Evolutionary conservation across 2,329 filamentous ascomycete species (phyloP), one percentile per base, ranked within the genome.

Genomic region (Calonectria multiphialidica): DNA sequence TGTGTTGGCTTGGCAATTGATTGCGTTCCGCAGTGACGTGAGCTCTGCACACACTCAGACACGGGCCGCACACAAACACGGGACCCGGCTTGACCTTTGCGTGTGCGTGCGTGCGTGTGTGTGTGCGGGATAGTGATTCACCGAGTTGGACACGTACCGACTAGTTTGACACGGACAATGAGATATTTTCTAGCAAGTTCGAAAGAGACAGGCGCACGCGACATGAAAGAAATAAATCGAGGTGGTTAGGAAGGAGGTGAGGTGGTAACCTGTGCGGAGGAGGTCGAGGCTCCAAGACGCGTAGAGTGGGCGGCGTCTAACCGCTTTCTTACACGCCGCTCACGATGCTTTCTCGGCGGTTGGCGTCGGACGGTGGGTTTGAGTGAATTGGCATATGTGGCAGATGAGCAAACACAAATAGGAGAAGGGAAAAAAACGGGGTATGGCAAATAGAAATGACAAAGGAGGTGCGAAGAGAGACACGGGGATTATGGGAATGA

Each of bases 221-320:
- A 45, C 57, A 30, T 35, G 37, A n/a, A 25, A 37, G 57, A 42
- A 42, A 33, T 44, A 62, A 62, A 62, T 44, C 40, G 25, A 62
- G 37, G 40, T 45, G 37, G 57, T 62, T 62, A 45, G 57, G 37
- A n/a, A 45, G 8, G 23, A 7, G 25, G 37, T 40, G 57, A 62
- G 23, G 57, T 45, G 57, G 57, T 62, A 45, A 42, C 40, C 37
- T 62, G 21, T 62, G 57, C 40, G 57, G 57, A 42, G 37, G 57
- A 62, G n/a, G n/a, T 12, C 23, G 57, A 61, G 57, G 57, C 25
- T 62, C 40, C 16, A 30, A 30, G 57, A 62, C 57, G 57, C 57
- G 57, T 62, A 45, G 40, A 45, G 57, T 62, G 57, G 57, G 57
- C 57, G 25, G 57, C 40, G 57, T 30, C 57, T 62, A 62, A 62